Percentiles rank a stretch among this genome's conserved stretches.
phyloP scores from a whole-genome alignment of 768 basidiomycete species.

The Tricholoma matsutake region DNA sequence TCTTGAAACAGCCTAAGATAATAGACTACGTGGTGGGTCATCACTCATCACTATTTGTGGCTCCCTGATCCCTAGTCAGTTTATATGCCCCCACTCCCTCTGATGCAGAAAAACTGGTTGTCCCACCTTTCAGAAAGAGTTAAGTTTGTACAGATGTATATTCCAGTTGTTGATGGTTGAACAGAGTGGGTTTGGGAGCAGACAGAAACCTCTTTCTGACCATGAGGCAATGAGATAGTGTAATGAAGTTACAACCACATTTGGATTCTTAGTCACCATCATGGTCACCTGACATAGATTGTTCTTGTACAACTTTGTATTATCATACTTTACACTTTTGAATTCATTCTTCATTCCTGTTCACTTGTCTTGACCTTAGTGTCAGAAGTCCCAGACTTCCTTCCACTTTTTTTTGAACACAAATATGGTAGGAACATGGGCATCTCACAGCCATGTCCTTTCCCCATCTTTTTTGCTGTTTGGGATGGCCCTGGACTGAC shows the following conservation, averaged over 20 bases:
- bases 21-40: conserved; percentile 6
- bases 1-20: conserved; percentile 2
- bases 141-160: background rate
- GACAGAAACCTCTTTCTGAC: conserved; percentile 1
- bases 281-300: background rate
- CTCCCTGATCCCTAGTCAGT: background rate
- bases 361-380: background rate
- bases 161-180: background rate
- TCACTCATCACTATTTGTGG: background rate
- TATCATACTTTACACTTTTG: background rate
- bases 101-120: background rate
- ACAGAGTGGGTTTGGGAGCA: background rate
- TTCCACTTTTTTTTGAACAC: too few species aligned
- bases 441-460: too few species aligned
- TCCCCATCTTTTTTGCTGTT: too few species aligned
- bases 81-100: background rate
- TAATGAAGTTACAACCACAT: background rate
- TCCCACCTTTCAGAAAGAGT: background rate
- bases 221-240: conserved; percentile 4
- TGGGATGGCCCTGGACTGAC: too few species aligned
- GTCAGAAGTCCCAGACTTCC: background rate
- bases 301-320: background rate
- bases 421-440: too few species aligned
- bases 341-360: background rate
- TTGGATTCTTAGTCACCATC: background rate